phyloP scores from a whole-genome alignment of 2,329 filamentous ascomycete species.

The Septoria petroselini region DNA sequence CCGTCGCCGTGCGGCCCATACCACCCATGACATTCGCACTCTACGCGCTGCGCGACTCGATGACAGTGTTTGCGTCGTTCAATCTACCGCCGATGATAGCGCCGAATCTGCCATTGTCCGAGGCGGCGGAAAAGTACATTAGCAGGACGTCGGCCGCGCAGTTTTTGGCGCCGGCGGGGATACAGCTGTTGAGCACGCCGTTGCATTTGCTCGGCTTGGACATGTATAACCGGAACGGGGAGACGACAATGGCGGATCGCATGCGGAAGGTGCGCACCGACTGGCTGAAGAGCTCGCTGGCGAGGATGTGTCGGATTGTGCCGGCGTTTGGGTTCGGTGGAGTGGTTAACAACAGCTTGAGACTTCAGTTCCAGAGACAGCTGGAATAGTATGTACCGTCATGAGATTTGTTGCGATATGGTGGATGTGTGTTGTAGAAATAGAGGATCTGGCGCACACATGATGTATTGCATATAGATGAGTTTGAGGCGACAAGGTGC shows the following conservation, averaged over 20 bases:
- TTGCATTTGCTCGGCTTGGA: constrained; percentile 82
- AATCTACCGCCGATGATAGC: constrained; percentile 80
- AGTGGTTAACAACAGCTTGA: constrained; percentile 74
- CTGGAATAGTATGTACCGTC: constrained; percentile 43
- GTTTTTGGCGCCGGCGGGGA: constrained; percentile 72
- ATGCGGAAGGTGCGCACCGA: constrained; percentile 66
- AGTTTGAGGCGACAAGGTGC: background rate
- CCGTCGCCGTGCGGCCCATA: constrained; percentile 45
- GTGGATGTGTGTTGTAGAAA: background rate
- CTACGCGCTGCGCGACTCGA: constrained; percentile 77
- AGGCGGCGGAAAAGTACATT: constrained; percentile 53
- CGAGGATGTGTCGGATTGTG: constrained; percentile 78
- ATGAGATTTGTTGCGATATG: background rate
- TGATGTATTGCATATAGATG: background rate
- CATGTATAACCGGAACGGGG: constrained; percentile 69
- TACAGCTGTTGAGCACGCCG: constrained; percentile 78
- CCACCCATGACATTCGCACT: constrained; percentile 69
- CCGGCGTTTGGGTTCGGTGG: constrained; percentile 87
- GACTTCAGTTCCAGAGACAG: constrained; percentile 63
- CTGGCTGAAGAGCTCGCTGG: constrained; percentile 69
- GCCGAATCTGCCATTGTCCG: constrained; percentile 54
- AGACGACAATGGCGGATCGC: constrained; percentile 57
- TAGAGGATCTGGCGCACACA: background rate
- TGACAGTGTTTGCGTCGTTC: constrained; percentile 90
- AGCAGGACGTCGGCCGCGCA: constrained; percentile 59